Evolutionary conservation across 2,329 filamentous ascomycete species (phyloP).

Genomic region (Tolypocladium tropicale): DNA sequence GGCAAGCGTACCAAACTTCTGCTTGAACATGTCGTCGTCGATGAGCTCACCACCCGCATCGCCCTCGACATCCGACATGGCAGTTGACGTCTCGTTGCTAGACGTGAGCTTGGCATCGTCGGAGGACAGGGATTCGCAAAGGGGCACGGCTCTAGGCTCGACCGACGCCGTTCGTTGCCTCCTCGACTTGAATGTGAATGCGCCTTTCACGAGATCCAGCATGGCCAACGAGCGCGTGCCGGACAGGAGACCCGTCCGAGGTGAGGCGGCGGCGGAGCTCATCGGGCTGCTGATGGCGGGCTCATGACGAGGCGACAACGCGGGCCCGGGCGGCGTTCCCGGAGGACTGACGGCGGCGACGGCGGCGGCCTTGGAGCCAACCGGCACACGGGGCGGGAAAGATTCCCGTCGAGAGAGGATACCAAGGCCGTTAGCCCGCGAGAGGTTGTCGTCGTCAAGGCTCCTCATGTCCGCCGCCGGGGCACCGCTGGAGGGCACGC

Average conservation of each 20-base stretch:
- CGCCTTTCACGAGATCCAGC: neutral
- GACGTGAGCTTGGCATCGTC: neutral
- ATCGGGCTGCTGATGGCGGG: neutral
- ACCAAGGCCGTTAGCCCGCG: neutral
- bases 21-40: slow-evolving; percentile 18
- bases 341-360: neutral
- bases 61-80: neutral
- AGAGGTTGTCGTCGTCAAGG: neutral
- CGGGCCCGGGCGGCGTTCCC: neutral
- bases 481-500: neutral
- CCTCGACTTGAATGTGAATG: neutral
- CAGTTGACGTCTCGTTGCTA: neutral
- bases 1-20: slow-evolving; percentile 16
- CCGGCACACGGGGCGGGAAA: neutral
- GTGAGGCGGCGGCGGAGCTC: neutral
- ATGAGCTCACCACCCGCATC: neutral
- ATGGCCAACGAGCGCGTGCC: neutral
- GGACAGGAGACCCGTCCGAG: neutral
- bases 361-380: neutral
- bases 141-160: neutral
- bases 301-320: neutral
- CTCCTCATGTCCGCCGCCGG: neutral
- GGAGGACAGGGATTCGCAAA: neutral
- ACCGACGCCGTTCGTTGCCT: neutral
- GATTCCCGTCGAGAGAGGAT: neutral